These are phyloP conservation scores for Nepenthes alata DNA, from an alignment of 179 eudicot genomes.

Conservation along the genomic window DNA sequence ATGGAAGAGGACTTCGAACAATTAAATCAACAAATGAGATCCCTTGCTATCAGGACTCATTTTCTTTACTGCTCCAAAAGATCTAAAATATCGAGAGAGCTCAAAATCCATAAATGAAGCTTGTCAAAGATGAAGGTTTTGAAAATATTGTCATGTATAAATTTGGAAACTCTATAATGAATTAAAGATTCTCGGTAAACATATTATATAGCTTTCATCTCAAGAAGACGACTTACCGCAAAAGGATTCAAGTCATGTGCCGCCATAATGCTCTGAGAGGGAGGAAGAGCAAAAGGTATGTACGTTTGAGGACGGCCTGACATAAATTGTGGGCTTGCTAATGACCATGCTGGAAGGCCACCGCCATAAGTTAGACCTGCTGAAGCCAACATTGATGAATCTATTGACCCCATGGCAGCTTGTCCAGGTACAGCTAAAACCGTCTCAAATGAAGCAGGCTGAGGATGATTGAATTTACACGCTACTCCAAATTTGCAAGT, in stretches of 20 bases:
- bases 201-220: not conserved
- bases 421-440: constrained; percentile 16
- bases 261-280: constrained; percentile 22
- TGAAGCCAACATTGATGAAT: constrained; percentile 26
- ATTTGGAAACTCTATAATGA: too few species aligned
- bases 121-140: too few species aligned
- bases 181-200: too few species aligned
- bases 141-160: too few species aligned
- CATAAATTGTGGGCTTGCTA: constrained; percentile 31
- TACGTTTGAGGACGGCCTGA: constrained; percentile 31
- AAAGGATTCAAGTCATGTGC: constrained; percentile 46
- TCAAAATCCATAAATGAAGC: not conserved
- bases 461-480: constrained; percentile 81
- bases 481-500: constrained; percentile 52
- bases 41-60: too few species aligned
- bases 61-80: too few species aligned
- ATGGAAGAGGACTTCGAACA: too few species aligned
- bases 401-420: constrained; percentile 21
- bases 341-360: constrained; percentile 27
- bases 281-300: constrained; percentile 36
- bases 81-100: too few species aligned
- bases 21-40: not conserved
- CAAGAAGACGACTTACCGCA: constrained; percentile 26
- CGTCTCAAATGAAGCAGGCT: constrained; percentile 22
- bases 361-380: constrained; percentile 30